Evolutionary conservation across 768 basidiomycete genomes (phyloP), one percentile per base, ranked within the genome.

Genomic region (Lactarius evosmus): DNA sequence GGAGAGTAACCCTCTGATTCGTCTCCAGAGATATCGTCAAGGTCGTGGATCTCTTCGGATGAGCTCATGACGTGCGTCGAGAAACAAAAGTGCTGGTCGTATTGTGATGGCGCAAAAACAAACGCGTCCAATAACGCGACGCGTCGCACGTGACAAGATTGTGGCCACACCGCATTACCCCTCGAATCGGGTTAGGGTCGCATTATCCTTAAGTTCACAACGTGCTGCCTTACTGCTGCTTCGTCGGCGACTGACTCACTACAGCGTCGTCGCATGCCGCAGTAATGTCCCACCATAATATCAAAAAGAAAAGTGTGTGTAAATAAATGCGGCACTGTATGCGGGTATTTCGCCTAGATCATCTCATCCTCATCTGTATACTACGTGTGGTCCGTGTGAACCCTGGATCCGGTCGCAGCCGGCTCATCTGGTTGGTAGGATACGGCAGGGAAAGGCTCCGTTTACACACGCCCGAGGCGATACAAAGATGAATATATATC

Each of bases 1-100:
- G 88, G 87, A 29, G 78, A 80, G 72, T 84, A 90, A 70, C 79
- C 84, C 0, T 91, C 90, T 17, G 86, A 89, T 58, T 88, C 90
- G 7, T 81, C 82, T 4, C 76, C 84, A 56, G 85, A 86, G 29
- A 83, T 67, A 68, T 81, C 73, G 65, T 84, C 81, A 55, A 88
- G 69, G 66, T 85, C 83, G 56, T 86, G 91, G 67, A 80, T 83
- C 75, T 92, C 90, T 56, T 87, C 88, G 12, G 88, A 88, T 60
- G 87, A 88, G 75, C 85, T 88, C 90, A 91, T 91, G 60, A 27
- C 58, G 53, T 52, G 54, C 41, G 60, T 60, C n/a, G 17, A 49
- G 40, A 49, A 44, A 57, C 9, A 36, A 57, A 25, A 11, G 51
- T 49, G 55, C 32, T 16, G 22, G 17, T 41, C 16, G 29, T 54